These are phyloP conservation scores for Nectriaceae sp. DNA, from an alignment of 2,329 filamentous ascomycete species.

Conservation along the genomic window DNA sequence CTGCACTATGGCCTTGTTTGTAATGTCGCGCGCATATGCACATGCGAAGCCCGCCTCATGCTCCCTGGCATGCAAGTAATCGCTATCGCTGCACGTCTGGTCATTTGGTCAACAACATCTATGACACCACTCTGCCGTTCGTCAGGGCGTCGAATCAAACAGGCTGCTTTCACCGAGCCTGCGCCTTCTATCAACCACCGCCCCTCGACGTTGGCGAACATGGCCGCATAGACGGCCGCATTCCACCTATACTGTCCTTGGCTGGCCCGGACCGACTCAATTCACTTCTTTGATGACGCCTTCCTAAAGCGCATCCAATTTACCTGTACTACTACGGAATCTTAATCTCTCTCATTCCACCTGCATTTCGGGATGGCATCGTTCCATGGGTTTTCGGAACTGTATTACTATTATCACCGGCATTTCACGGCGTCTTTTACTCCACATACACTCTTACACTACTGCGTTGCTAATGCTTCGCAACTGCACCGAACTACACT, in stretches of 20 bases:
- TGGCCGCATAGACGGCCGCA: constrained; percentile 13
- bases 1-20: constrained; percentile 14
- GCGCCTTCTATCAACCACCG: constrained; percentile 5
- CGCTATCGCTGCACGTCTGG: constrained; percentile 6
- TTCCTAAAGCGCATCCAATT: constrained; percentile 11
- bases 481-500: constrained; percentile 4
- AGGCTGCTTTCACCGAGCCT: constrained; percentile 22
- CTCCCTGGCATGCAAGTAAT: constrained; percentile 24
- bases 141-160: constrained; percentile 22
- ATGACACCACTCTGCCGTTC: constrained; percentile 1
- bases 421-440: constrained; percentile 26
- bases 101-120: constrained; percentile 9
- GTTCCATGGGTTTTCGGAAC: constrained; percentile 23
- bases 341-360: constrained; percentile 15
- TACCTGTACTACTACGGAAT: constrained; percentile 24
- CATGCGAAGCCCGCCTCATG: constrained; percentile 18
- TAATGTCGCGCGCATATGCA: constrained; percentile 26
- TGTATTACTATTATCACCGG: constrained; percentile 32
- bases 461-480: constrained; percentile 8
- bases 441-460: constrained; percentile 21
- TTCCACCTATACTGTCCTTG: constrained; percentile 15
- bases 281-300: constrained; percentile 24
- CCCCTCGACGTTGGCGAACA: constrained; percentile 5
- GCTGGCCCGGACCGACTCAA: constrained; percentile 29
- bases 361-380: constrained; percentile 16